Evolutionary conservation across 176 grass and related monocot species (phyloP).

Genomic region (Musa schizocarpa): DNA sequence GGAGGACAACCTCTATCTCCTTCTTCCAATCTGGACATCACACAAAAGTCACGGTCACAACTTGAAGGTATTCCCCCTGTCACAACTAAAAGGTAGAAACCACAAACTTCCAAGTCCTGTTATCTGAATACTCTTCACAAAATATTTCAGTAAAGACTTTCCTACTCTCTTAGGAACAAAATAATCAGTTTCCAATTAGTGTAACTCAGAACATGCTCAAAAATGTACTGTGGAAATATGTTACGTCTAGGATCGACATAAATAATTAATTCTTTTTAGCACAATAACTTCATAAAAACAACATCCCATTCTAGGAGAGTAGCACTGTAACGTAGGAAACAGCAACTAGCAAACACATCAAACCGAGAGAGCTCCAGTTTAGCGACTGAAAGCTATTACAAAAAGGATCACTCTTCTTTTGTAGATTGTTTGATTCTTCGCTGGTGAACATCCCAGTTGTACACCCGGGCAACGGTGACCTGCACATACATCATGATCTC

Average conservation of each 20-base stretch:
- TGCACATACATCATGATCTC: slow-evolving; percentile 10
- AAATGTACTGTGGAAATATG: not conserved
- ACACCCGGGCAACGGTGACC: slow-evolving; percentile 91
- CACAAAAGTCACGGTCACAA: no score
- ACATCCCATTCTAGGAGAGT: no score
- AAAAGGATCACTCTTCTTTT: slow-evolving; percentile 44
- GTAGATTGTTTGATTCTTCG: slow-evolving; percentile 61
- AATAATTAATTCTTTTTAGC: not conserved
- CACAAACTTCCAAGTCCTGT: no score
- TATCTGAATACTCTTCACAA: no score
- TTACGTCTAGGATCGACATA: not conserved
- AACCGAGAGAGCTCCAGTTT: no score
- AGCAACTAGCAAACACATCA: not conserved
- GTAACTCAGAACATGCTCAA: not conserved
- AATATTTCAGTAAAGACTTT: no score
- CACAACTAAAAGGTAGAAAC: no score
- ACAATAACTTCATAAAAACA: not conserved
- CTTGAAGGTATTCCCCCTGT: no score
- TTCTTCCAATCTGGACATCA: no score
- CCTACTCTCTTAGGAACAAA: not conserved
- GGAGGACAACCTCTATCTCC: no score
- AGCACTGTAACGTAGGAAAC: not conserved
- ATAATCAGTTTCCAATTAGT: not conserved
- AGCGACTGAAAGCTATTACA: not conserved
- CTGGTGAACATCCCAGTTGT: slow-evolving; percentile 99